These are phyloP conservation scores for Linum tenue DNA, from an alignment of 345 rosid species.

Conservation along the genomic window DNA sequence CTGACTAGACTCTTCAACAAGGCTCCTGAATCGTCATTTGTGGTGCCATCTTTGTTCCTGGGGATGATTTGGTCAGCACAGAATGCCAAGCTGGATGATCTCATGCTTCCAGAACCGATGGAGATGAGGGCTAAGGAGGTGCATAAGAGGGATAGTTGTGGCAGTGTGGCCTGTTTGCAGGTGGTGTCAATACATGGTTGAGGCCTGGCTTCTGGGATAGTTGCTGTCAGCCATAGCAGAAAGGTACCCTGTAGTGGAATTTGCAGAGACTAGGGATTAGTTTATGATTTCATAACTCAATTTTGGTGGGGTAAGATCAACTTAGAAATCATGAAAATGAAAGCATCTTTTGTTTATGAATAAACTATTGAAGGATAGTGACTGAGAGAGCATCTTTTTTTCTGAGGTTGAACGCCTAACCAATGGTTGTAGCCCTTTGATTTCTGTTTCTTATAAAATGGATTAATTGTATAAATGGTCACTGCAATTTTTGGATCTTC, in stretches of 20 bases:
- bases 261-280: neutral
- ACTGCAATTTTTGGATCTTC: too few species aligned
- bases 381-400: too few species aligned
- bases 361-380: too few species aligned
- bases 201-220: conserved; percentile 23
- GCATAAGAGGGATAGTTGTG: conserved; percentile 26
- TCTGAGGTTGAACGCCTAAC: too few species aligned
- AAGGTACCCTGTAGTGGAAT: conserved; percentile 30
- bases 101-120: neutral
- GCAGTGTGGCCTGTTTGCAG: conserved; percentile 14
- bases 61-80: neutral
- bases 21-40: neutral
- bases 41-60: neutral
- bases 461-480: too few species aligned
- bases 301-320: too few species aligned
- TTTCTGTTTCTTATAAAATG: too few species aligned
- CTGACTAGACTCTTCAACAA: conserved; percentile 28
- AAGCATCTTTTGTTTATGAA: neutral
- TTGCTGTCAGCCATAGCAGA: conserved; percentile 32
- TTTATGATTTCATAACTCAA: conserved; percentile 18
- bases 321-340: conserved; percentile 35
- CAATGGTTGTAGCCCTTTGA: conserved; percentile 9
- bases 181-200: conserved; percentile 20
- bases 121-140: conserved; percentile 9
- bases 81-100: neutral